Base-by-base conservation (phyloP, 345 rosid genomes). In the Bretschneidera sinensis region DNA sequence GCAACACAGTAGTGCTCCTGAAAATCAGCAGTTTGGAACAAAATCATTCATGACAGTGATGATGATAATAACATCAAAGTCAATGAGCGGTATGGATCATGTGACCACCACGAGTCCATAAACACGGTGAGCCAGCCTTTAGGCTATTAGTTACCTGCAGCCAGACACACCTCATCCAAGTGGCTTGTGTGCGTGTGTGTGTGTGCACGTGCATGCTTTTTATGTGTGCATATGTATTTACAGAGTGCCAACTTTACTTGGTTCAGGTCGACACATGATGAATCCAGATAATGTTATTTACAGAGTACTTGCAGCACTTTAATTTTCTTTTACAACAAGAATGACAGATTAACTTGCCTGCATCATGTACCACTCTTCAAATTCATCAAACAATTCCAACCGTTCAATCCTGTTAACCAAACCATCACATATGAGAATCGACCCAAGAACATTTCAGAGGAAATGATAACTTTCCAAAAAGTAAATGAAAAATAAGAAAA, bases 361-460 rank as follows among this genome's bases (percentile, higher is more conserved):
- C 99, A 94, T 94, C 99, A 90, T 86, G 73, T 86, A 78, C 97
- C 99, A 94, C 73, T 94, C 96, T 76, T 94, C 99, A 71, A 90
- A 85, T 80, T 94, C 97, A 67, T 90, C 96, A 39, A 90, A 94
- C 78, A 90, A 71, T 79, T 90, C 96, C 83, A 86, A 73, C 71
- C 86, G 76, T 78, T 94, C 97, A 18, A 90, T 90, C 88, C 97
- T 90, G 77, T 49, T 28, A 67, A 78, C 64, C 73, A 68, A 47
- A 72, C 51, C 21, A 66, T 50, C 53, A 62, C 21, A 55, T 54
- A 63, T 74, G 64, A 74, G 59, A 60, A 65, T 63, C 39, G n/a
- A 61, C 53, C 23, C 34, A 39, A 25, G 34, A 59, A 55, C 9
- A 48, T 22, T 20, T 54, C 62, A 65, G 24, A n/a, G n/a, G 24